These are phyloP conservation scores for Globisporangium paroecandrum DNA, from an alignment of 352 stramenopile genomes.

Conservation along the genomic window DNA sequence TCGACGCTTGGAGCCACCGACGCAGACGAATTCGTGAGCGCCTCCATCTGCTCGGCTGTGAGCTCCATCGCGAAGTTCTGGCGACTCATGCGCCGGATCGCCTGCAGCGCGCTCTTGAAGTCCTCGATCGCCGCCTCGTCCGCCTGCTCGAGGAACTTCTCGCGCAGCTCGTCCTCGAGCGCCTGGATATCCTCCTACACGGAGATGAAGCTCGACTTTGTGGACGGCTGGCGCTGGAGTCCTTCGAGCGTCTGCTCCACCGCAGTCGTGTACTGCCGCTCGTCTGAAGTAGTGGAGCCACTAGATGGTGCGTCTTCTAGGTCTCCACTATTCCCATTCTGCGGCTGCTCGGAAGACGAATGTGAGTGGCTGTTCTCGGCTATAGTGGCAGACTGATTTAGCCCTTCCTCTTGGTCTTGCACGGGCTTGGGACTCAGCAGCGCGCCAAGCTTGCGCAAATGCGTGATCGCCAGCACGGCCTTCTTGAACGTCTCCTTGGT, in stretches of 20 bases:
- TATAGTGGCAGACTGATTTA: background rate
- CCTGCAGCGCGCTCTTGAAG: slow-evolving; percentile 63
- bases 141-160: slow-evolving; percentile 59
- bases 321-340: background rate
- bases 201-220: background rate
- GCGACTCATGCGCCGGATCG: slow-evolving; percentile 47
- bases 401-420: slow-evolving; percentile 13
- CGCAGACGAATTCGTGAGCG: slow-evolving; percentile 3
- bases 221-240: slow-evolving; percentile 3
- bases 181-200: slow-evolving; percentile 34
- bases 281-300: background rate
- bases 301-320: background rate
- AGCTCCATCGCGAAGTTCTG: slow-evolving; percentile 25
- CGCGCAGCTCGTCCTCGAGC: slow-evolving; percentile 59
- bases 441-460: slow-evolving; percentile 36
- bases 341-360: background rate
- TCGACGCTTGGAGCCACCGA: background rate
- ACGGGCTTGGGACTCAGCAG: slow-evolving; percentile 12
- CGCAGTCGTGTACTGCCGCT: slow-evolving; percentile 36
- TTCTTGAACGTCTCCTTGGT: slow-evolving; percentile 75
- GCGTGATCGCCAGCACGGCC: slow-evolving; percentile 54
- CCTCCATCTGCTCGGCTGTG: slow-evolving; percentile 17
- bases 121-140: slow-evolving; percentile 63
- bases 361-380: background rate
- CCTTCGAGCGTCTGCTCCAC: slow-evolving; percentile 31